phyloP scores from a whole-genome alignment of 164 flowering plant genomes.

The Chimonanthus praecox region DNA sequence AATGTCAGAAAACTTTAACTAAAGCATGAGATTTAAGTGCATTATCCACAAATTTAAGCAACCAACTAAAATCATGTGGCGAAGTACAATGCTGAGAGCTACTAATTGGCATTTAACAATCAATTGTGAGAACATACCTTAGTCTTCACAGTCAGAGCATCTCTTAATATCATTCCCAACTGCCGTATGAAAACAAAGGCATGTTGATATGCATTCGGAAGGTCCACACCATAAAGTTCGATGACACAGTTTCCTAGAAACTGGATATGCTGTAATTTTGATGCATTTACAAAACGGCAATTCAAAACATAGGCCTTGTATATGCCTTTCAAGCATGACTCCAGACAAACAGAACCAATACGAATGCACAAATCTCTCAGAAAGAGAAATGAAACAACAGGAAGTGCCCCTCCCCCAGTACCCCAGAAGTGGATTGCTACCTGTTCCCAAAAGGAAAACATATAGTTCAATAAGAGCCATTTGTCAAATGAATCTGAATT shows the following conservation, averaged over 20 bases:
- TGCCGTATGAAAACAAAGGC: slow-evolving; percentile 87
- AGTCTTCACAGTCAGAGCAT: slow-evolving; percentile 61
- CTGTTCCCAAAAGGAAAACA: slow-evolving; percentile 33
- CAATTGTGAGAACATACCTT: slow-evolving; percentile 35
- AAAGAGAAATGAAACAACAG: slow-evolving; percentile 75
- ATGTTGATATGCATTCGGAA: slow-evolving; percentile 80
- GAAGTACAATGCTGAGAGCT: background rate
- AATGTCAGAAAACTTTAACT: background rate
- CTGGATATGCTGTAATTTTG: slow-evolving; percentile 72
- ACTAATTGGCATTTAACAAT: background rate
- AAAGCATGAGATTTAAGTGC: background rate
- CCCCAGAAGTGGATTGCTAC: slow-evolving; percentile 93
- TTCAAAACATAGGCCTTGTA: slow-evolving; percentile 89
- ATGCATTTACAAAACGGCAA: slow-evolving; percentile 71
- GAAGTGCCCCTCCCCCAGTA: slow-evolving; percentile 85
- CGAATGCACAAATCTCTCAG: slow-evolving; percentile 75
- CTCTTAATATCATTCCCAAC: slow-evolving; percentile 74
- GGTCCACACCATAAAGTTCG: slow-evolving; percentile 73
- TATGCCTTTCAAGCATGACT: slow-evolving; percentile 80
- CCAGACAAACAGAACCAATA: slow-evolving; percentile 81
- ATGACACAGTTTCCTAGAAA: slow-evolving; percentile 76
- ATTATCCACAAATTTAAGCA: background rate
- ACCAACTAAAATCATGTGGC: background rate
- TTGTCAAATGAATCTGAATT: background rate
- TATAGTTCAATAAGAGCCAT: slow-evolving; percentile 1